These are phyloP conservation scores for Fraxinus anomala DNA, from an alignment of 257 asterid genomes.

Conservation along the genomic window DNA sequence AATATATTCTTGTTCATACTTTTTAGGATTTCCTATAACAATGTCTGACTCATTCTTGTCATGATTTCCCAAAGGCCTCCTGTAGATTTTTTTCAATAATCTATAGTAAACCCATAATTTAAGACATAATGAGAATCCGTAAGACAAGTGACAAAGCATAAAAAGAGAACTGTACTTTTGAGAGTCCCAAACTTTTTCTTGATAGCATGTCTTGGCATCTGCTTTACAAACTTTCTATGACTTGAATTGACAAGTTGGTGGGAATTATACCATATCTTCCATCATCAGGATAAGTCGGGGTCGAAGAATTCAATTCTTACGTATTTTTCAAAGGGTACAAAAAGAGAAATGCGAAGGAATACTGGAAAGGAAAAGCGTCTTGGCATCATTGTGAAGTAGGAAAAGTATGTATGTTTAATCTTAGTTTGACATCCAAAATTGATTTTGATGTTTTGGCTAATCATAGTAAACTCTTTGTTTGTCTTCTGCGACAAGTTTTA, in stretches of 20 bases:
- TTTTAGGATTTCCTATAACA: background rate
- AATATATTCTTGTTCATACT: background rate
- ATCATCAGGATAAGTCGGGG: slow-evolving; percentile 21
- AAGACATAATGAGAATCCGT: background rate
- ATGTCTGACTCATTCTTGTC: background rate
- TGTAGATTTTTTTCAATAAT: background rate
- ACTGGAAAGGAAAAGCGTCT: slow-evolving; percentile 21
- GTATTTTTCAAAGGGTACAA: slow-evolving; percentile 6
- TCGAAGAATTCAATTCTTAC: slow-evolving; percentile 35
- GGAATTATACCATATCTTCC: slow-evolving; percentile 21
- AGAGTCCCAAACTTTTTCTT: background rate
- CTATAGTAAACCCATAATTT: background rate
- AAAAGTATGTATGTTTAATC: slow-evolving; percentile 9
- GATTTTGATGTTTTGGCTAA: slow-evolving; percentile 29
- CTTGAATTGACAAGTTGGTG: slow-evolving; percentile 28
- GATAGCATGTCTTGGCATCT: slow-evolving; percentile 28
- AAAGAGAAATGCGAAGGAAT: background rate
- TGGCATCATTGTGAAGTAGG: slow-evolving; percentile 24
- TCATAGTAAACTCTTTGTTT: slow-evolving; percentile 25
- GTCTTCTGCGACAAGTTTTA: slow-evolving; percentile 21
- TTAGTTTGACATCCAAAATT: slow-evolving; percentile 16
- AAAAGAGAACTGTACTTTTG: background rate
- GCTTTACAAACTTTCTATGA: slow-evolving; percentile 24
- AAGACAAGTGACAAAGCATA: background rate
- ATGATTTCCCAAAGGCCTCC: background rate